Evolutionary conservation across 2,329 filamentous ascomycete genomes (phyloP).

Genomic region (Paracorniculantispora psalliotae): DNA sequence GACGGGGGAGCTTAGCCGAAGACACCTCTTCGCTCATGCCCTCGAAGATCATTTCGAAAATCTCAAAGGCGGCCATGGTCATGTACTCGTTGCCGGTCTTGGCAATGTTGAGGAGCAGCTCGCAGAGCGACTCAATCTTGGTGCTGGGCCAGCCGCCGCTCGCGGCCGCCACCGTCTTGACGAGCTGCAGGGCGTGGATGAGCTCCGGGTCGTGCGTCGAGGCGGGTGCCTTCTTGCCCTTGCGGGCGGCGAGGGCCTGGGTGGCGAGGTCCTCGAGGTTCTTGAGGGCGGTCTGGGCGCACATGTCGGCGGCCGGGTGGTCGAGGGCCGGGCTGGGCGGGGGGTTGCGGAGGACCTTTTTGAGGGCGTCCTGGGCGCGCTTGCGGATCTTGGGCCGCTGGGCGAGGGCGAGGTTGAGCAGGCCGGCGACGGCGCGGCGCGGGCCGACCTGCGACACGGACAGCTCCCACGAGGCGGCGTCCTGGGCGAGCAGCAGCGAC

Average conservation of each 20-base stretch:
- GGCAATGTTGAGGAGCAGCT: constrained; percentile 82
- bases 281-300: constrained; percentile 82
- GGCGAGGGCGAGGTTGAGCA: constrained; percentile 80
- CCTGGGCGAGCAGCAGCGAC: constrained; percentile 84
- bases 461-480: constrained; percentile 81
- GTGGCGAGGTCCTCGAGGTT: constrained; percentile 70
- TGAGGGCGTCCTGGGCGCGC: constrained; percentile 83
- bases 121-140: constrained; percentile 89
- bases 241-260: constrained; percentile 58
- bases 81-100: constrained; percentile 90
- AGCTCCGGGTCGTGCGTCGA: constrained; percentile 69
- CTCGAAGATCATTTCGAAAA: constrained; percentile 95
- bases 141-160: constrained; percentile 94
- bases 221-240: constrained; percentile 55
- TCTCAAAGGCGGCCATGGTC: constrained; percentile 93
- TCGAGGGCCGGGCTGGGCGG: constrained; percentile 90
- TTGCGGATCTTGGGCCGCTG: constrained; percentile 90
- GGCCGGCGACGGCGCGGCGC: constrained; percentile 77
- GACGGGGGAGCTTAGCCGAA: constrained; percentile 79
- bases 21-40: constrained; percentile 84
- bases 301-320: constrained; percentile 93
- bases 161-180: constrained; percentile 81
- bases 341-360: constrained; percentile 74
- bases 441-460: constrained; percentile 79
- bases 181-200: constrained; percentile 86